phyloP scores from a whole-genome alignment of 1,139 yeast species.

The Debaryomyces coudertii region DNA sequence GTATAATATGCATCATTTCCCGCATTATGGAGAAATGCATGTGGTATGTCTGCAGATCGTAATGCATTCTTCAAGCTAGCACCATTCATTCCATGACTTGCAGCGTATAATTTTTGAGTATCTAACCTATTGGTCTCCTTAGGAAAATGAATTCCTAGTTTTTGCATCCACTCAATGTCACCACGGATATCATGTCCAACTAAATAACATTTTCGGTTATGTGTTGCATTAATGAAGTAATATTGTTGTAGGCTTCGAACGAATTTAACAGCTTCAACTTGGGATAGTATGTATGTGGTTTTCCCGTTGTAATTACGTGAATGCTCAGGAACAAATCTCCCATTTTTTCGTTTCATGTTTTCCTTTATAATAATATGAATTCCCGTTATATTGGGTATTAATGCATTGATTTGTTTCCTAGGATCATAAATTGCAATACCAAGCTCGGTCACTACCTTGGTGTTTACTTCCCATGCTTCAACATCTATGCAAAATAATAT shows the following conservation, averaged over 20 bases:
- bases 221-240: constrained; percentile 33
- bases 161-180: constrained; percentile 57
- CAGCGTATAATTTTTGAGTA: constrained; percentile 52
- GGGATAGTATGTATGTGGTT: constrained; percentile 46
- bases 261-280: constrained; percentile 38
- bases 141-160: constrained; percentile 53
- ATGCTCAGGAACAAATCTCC: constrained; percentile 65
- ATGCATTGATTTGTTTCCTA: constrained; percentile 38
- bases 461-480: constrained; percentile 63
- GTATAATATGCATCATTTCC: constrained; percentile 85
- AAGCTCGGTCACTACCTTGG: constrained; percentile 58
- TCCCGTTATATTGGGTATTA: constrained; percentile 48
- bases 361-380: constrained; percentile 64
- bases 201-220: constrained; percentile 33
- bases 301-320: constrained; percentile 60
- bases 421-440: constrained; percentile 75
- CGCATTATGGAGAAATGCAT: constrained; percentile 72
- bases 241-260: constrained; percentile 47
- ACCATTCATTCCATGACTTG: constrained; percentile 42
- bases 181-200: constrained; percentile 75
- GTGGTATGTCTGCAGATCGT: constrained; percentile 57
- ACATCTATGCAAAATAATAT: constrained; percentile 61
- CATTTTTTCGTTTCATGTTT: constrained; percentile 49
- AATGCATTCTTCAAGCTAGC: constrained; percentile 56
- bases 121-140: constrained; percentile 42